Conservation (phyloP, 2,329 filamentous ascomycete genomes). For the Graphilbum sp. region DNA sequence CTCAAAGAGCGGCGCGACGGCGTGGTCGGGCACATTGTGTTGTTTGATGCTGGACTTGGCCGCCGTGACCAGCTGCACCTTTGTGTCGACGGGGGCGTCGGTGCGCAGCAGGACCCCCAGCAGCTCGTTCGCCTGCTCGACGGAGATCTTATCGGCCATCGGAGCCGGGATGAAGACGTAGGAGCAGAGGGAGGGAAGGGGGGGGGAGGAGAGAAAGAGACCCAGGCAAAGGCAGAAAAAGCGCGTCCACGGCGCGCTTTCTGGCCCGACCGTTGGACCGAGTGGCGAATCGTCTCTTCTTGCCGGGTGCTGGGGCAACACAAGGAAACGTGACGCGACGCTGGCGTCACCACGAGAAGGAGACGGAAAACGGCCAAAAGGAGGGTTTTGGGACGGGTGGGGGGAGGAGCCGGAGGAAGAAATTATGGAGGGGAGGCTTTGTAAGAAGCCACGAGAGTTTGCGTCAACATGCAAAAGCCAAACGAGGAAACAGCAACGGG, state of each 20-base stretch:
- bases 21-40: slow-evolving; percentile 65
- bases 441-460: no score
- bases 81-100: slow-evolving; percentile 43
- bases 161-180: neutral
- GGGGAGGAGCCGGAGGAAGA: neutral
- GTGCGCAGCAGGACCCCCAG: slow-evolving; percentile 24
- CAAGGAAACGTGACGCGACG: no score
- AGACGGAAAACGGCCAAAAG: no score
- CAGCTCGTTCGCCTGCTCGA: slow-evolving; percentile 25
- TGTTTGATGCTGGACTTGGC: slow-evolving; percentile 87
- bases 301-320: neutral
- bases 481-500: no score
- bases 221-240: neutral
- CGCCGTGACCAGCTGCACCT: slow-evolving; percentile 48
- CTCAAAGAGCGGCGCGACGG: slow-evolving; percentile 63
- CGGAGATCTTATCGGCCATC: slow-evolving; percentile 20
- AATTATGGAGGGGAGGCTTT: no score
- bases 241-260: neutral
- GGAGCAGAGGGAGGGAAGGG: neutral
- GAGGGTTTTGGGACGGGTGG: neutral
- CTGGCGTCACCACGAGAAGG: no score
- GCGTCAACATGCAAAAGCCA: no score
- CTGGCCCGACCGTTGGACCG: neutral
- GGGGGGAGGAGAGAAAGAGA: neutral
- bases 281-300: neutral